Percentiles rank a stretch among this genome's conserved stretches.
These are phyloP conservation scores for Zoysia matrella DNA, from an alignment of 202 grass and related monocot species.

Conservation along the genomic window DNA sequence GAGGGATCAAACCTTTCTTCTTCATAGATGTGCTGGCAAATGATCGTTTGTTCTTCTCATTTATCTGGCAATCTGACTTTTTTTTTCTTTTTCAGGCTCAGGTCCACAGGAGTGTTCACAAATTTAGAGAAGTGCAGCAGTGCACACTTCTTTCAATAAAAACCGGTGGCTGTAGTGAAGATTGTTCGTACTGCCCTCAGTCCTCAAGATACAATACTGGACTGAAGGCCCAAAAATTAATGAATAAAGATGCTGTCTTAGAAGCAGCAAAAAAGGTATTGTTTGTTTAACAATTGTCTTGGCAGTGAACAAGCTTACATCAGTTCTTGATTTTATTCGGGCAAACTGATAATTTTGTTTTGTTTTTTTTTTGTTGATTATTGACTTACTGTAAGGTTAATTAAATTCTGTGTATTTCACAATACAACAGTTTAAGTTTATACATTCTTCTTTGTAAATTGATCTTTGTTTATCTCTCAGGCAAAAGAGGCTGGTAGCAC, in stretches of 20 bases:
- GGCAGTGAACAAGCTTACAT: constrained; percentile 26
- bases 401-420: not conserved
- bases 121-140: constrained; percentile 95
- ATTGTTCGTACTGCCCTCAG: constrained; percentile 98
- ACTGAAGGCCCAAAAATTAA: constrained; percentile 83
- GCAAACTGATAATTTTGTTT: not conserved
- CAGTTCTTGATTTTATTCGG: not conserved
- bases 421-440: not conserved
- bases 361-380: not conserved
- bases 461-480: constrained; percentile 33
- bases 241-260: constrained; percentile 94
- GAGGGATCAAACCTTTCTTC: not conserved
- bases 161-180: constrained; percentile 95
- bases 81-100: constrained; percentile 66
- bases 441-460: constrained; percentile 19
- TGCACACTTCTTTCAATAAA: constrained; percentile 99
- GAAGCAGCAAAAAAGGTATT: constrained; percentile 86
- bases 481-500: constrained; percentile 98
- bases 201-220: constrained; percentile 92
- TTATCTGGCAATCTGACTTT: not conserved
- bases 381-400: not conserved
- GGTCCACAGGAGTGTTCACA: constrained; percentile 87
- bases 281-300: not conserved
- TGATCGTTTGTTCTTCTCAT: not conserved
- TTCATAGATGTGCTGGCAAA: not conserved